These are phyloP conservation scores for Agaricus blazei DNA, from an alignment of 768 basidiomycete genomes.

Conservation along the genomic window DNA sequence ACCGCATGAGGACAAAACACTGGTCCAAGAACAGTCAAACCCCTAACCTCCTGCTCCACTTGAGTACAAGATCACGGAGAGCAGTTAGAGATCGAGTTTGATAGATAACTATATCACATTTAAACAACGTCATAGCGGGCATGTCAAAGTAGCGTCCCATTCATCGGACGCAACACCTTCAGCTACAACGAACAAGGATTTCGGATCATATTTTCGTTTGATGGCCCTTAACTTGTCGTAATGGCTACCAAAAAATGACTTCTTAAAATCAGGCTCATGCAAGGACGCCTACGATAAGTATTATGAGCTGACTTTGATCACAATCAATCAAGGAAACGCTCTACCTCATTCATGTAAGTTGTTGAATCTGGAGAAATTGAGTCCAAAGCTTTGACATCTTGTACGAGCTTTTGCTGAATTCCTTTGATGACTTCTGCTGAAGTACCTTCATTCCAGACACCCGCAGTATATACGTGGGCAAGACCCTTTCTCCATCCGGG, in stretches of 20 bases:
- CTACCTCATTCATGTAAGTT: constrained; percentile 46
- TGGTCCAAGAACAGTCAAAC: no score
- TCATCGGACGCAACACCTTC: constrained; percentile 47
- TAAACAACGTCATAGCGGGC: constrained; percentile 5
- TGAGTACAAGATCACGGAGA: no score
- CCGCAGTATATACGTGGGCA: constrained; percentile 20
- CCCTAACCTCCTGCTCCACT: no score
- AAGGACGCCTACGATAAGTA: constrained; percentile 32
- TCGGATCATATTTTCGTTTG: constrained; percentile 41
- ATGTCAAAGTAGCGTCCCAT: constrained; percentile 33
- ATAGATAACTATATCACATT: no score
- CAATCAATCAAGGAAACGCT: background rate
- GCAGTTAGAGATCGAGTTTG: no score
- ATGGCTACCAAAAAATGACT: constrained; percentile 44
- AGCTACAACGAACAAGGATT: constrained; percentile 37
- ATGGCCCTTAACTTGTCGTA: constrained; percentile 33
- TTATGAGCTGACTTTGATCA: background rate
- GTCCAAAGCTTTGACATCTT: constrained; percentile 18
- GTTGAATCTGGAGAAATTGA: constrained; percentile 28
- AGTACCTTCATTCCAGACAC: constrained; percentile 23
- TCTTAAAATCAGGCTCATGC: constrained; percentile 34
- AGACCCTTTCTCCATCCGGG: constrained; percentile 44
- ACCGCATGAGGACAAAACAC: no score
- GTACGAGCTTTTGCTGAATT: constrained; percentile 15
- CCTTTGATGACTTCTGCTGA: constrained; percentile 16